A percentile compares a stretch with the other conserved stretches of the same genome.
Conservation (phyloP, 1,284 basidiomycete species). For the Ceratobasidium sp. region DNA sequence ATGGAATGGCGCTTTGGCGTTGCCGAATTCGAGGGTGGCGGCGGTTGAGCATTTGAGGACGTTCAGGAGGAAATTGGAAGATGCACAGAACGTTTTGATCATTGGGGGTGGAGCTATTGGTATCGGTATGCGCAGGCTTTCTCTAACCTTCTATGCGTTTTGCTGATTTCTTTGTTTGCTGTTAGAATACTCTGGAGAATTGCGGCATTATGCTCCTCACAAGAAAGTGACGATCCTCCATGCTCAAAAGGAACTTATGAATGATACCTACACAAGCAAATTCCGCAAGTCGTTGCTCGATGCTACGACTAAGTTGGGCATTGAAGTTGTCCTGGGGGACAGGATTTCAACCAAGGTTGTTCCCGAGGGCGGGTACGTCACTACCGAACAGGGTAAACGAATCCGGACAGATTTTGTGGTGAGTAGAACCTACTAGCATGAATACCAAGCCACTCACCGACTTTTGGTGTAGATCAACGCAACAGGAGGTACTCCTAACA, state of each 20-base stretch:
- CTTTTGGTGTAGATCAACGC: slow-evolving; percentile 17
- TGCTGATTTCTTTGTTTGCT: background rate
- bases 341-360: slow-evolving; percentile 61
- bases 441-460: background rate
- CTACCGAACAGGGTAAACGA: slow-evolving; percentile 67
- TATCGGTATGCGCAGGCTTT: slow-evolving; percentile 60
- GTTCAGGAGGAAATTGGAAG: slow-evolving; percentile 64
- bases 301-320: slow-evolving; percentile 61
- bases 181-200: slow-evolving; percentile 69
- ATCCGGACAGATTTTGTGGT: slow-evolving; percentile 72
- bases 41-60: slow-evolving; percentile 59
- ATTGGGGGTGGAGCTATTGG: slow-evolving; percentile 74
- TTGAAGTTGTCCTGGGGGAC: slow-evolving; percentile 70
- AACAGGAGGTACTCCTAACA: slow-evolving; percentile 27
- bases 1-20: slow-evolving; percentile 66
- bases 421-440: slow-evolving; percentile 51
- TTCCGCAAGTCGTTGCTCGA: slow-evolving; percentile 65
- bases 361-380: slow-evolving; percentile 53
- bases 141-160: background rate
- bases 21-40: slow-evolving; percentile 61
- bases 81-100: slow-evolving; percentile 66
- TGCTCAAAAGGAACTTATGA: slow-evolving; percentile 67
- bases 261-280: slow-evolving; percentile 68
- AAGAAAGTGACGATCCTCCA: slow-evolving; percentile 78
- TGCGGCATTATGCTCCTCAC: slow-evolving; percentile 67